Base-by-base conservation (phyloP, 1,284 basidiomycete genomes). In the Coniferiporia weirii region DNA sequence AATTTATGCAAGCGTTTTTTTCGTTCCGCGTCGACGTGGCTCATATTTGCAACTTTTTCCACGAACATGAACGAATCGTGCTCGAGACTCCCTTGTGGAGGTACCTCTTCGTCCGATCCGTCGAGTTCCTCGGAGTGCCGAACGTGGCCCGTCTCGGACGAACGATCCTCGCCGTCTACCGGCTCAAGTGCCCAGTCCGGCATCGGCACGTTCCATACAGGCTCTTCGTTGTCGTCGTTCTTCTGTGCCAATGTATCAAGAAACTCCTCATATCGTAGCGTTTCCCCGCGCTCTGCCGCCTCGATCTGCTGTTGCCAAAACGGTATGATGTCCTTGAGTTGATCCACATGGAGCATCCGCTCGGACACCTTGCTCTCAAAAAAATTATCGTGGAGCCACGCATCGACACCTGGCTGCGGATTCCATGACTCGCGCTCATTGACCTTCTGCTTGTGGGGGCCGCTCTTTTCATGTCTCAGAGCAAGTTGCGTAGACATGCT, bases 221-320 rank as follows among this genome's bases (percentile, higher is more conserved):
- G n/a, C 27, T 54, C 46, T 6, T 54, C 58, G 10, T 61, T 65
- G 19, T 45, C 59, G 34, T 62, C 17, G 6, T 51, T 62, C 58
- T 52, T 52, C 56, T 68, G 51, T 73, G 70, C 38, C 38, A 40
- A 40, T 15, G 38, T 65, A 64, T 79, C 75, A 46, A 84, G 66
- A 66, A 83, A 85, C 0, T 76, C 73, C 61, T 81, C 79, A 68
- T 82, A 64, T 27, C 73, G 72, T 51, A 79, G 65, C 59, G 79
- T 71, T 20, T 49, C 54, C 0, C 78, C 81, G 32, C 73, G 71
- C 66, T 78, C 75, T 8, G 80, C 82, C 1, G 81, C 81, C 46
- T 76, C 72, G 2, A 85, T 70, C 3, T 78, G 79, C 17, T 73
- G 69, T 34, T 75, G 73, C 83, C 84, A 86, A 66, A 82, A 84